phyloP scores from a whole-genome alignment of 495 filamentous ascomycete species.

The Lophium mytilinum region DNA sequence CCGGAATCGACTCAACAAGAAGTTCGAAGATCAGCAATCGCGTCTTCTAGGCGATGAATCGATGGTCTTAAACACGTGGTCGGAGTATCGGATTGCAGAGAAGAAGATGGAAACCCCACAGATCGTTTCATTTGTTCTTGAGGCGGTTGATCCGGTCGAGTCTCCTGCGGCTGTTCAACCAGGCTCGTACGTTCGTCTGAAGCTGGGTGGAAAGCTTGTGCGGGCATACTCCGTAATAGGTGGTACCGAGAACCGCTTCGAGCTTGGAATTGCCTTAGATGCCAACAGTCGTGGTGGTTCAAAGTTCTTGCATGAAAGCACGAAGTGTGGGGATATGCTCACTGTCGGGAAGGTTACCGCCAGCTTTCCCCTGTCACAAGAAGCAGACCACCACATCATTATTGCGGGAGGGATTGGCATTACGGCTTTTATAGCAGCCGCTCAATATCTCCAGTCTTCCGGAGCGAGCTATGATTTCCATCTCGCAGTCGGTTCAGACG shows the following conservation, averaged over 20 bases:
- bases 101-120: constrained; percentile 13
- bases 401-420: constrained; percentile 25
- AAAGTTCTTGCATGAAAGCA: constrained; percentile 14
- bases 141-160: constrained; percentile 1
- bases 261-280: constrained; percentile 19
- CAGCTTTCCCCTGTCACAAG: constrained; percentile 14
- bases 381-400: constrained; percentile 21
- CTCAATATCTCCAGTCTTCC: not conserved
- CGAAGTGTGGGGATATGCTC: constrained; percentile 7
- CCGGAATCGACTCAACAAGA: constrained; percentile 32
- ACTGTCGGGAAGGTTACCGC: constrained; percentile 7
- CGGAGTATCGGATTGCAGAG: constrained; percentile 15
- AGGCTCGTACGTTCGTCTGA: constrained; percentile 21
- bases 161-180: constrained; percentile 9
- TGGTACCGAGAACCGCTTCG: constrained; percentile 13
- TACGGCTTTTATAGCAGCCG: constrained; percentile 18
- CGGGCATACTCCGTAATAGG: constrained; percentile 21
- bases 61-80: constrained; percentile 30
- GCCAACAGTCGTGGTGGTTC: constrained; percentile 16
- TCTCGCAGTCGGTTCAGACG: constrained; percentile 22
- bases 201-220: constrained; percentile 20
- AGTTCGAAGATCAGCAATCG: constrained; percentile 27
- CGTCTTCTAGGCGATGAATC: constrained; percentile 25
- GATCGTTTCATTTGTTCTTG: constrained; percentile 14
- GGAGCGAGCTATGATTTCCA: constrained; percentile 33